phyloP scores from a whole-genome alignment of 176 grass and related monocot species.

The Elaeis guineensis region DNA sequence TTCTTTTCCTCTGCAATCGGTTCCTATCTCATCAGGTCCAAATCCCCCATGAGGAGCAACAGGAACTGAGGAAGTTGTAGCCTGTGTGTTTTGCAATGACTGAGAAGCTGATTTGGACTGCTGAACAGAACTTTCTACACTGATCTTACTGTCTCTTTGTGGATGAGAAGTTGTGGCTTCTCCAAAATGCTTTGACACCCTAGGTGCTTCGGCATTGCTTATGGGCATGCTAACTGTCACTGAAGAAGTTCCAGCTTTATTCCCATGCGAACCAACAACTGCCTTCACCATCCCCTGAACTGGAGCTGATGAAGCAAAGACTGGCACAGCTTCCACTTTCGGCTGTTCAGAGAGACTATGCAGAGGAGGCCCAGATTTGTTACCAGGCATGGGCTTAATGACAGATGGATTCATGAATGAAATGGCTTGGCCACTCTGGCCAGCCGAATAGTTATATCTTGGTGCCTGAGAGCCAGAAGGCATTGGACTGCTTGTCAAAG shows the following conservation, averaged over 20 bases:
- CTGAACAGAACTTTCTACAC: no score
- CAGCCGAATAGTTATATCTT: conserved; percentile 36
- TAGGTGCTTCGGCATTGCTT: conserved; percentile 3
- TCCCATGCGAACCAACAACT: not conserved
- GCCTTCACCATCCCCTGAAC: not conserved
- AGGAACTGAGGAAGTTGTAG: not conserved
- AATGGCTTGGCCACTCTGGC: conserved; percentile 33
- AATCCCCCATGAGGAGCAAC: not conserved
- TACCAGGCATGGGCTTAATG: conserved; percentile 11
- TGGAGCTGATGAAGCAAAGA: conserved; percentile 16
- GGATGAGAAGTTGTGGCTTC: no score
- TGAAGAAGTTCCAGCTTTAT: conserved; percentile 13
- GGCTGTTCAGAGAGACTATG: conserved; percentile 17
- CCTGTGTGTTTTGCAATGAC: not conserved
- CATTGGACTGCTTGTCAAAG: conserved; percentile 42
- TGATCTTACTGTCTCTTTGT: no score
- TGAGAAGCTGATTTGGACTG: no score
- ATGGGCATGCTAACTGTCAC: conserved; percentile 43
- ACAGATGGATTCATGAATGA: conserved; percentile 35
- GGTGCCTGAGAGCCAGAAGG: conserved; percentile 41
- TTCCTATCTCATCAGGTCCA: conserved; percentile 4
- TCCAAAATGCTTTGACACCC: no score
- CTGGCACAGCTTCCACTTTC: conserved; percentile 19
- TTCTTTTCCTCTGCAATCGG: conserved; percentile 47
- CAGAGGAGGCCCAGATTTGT: conserved; percentile 12